These are phyloP conservation scores for Phytophthora sansomeana DNA, from an alignment of 352 stramenopile species.

Conservation along the genomic window DNA sequence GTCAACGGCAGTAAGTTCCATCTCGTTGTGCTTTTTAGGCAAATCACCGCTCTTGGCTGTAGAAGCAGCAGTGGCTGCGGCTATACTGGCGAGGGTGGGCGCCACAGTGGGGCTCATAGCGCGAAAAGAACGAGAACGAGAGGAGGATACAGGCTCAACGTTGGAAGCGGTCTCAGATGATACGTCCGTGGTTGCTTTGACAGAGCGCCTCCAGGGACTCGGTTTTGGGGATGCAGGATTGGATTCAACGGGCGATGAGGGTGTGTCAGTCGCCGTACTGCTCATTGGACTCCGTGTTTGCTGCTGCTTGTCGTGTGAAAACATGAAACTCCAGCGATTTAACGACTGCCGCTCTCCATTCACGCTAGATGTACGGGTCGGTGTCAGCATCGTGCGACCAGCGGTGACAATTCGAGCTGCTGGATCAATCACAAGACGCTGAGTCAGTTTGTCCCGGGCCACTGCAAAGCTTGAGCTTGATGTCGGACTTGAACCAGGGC, in stretches of 20 bases:
- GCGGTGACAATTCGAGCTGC: constrained; percentile 22
- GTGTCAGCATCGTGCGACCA: constrained; percentile 35
- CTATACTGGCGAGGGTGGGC: constrained; percentile 1
- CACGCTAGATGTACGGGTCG: constrained; percentile 26
- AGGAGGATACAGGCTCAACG: constrained; percentile 15
- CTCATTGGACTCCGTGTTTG: constrained; percentile 43
- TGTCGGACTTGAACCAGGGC: constrained; percentile 18
- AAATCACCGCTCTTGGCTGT: constrained; percentile 5
- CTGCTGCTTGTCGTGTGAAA: constrained; percentile 42
- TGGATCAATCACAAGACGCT: constrained; percentile 45
- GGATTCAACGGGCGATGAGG: constrained; percentile 12
- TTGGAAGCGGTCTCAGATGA: constrained; percentile 9
- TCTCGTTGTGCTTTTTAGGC: constrained; percentile 9
- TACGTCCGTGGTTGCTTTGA: constrained; percentile 25
- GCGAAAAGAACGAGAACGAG: constrained; percentile 19
- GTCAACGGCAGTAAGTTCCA: constrained; percentile 6
- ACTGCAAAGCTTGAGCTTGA: constrained; percentile 19
- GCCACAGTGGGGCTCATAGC: background rate
- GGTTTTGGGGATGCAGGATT: constrained; percentile 18
- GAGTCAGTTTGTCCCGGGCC: constrained; percentile 39
- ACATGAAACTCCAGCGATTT: constrained; percentile 47
- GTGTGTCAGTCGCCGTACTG: constrained; percentile 21
- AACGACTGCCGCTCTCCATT: constrained; percentile 28
- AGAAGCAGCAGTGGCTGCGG: constrained; percentile 6
- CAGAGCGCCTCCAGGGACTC: constrained; percentile 22